These are phyloP conservation scores for Phoenix roebelenii DNA, from an alignment of 176 grass and related monocot genomes.

Conservation along the genomic window DNA sequence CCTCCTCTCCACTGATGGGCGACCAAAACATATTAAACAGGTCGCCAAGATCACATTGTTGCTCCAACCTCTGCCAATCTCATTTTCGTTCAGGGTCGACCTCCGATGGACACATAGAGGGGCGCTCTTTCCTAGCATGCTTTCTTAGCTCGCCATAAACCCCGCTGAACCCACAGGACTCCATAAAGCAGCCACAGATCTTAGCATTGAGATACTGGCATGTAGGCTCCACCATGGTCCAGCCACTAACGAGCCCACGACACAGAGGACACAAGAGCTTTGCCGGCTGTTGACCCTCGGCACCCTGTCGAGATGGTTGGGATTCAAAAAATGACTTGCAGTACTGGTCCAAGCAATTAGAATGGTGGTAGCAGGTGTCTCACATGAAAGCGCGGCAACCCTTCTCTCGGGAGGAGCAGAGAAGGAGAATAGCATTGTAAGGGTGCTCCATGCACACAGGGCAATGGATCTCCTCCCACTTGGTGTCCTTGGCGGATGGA, in stretches of 20 bases:
- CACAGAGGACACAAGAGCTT: conserved; percentile 53
- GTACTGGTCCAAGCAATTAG: conserved; percentile 79
- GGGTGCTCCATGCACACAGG: conserved; percentile 96
- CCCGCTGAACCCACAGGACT: conserved; percentile 59
- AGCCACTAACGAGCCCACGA: conserved; percentile 52
- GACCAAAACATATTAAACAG: conserved; percentile 73
- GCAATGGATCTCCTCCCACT: conserved; percentile 73
- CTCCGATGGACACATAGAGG: conserved; percentile 41
- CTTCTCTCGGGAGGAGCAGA: conserved; percentile 61
- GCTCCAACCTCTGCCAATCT: conserved; percentile 77
- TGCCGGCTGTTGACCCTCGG: conserved; percentile 19
- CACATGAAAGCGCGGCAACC: conserved; percentile 83
- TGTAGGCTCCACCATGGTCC: conserved; percentile 43
- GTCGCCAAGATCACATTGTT: conserved; percentile 69
- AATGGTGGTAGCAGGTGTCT: conserved; percentile 56
- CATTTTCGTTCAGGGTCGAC: conserved; percentile 67
- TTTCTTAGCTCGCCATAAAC: conserved; percentile 55
- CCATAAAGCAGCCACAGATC: conserved; percentile 47
- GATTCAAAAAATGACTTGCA: conserved; percentile 47
- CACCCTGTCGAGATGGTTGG: conserved; percentile 6
- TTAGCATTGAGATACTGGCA: conserved; percentile 59
- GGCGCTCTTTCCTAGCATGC: conserved; percentile 69
- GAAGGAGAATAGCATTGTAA: conserved; percentile 67
- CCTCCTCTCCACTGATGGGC: conserved; percentile 22
- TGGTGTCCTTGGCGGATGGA: conserved; percentile 19